phyloP scores from a whole-genome alignment of 176 grass and related monocot species.

The Rhynchospora tenuis region DNA sequence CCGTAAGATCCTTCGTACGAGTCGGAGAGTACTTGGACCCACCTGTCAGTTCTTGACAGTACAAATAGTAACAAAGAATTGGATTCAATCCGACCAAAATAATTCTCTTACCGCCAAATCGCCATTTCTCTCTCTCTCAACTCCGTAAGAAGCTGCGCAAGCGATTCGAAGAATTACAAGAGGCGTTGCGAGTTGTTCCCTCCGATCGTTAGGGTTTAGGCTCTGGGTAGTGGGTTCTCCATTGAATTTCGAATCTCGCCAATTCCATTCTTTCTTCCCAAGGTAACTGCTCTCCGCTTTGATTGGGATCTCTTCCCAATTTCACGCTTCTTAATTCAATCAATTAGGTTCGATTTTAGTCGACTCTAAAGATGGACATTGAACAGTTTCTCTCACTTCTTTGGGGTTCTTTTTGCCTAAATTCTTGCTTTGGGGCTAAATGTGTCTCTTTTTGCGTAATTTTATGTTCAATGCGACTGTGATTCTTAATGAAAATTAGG shows the following conservation, averaged over 20 bases:
- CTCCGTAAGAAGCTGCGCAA: background rate
- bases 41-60: no score
- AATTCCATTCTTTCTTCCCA: background rate
- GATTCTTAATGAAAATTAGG: background rate
- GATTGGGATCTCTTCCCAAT: background rate
- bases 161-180: background rate
- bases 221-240: no score
- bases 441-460: background rate
- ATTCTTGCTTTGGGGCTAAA: background rate
- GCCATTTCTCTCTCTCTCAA: background rate
- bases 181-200: background rate
- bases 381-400: background rate
- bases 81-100: no score
- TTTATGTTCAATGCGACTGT: background rate
- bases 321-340: background rate
- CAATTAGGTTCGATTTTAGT: background rate
- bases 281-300: slow-evolving; percentile 8
- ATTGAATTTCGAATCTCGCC: background rate
- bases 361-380: background rate
- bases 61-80: no score
- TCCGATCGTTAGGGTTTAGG: background rate
- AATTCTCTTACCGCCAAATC: background rate
- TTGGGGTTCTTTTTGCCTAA: background rate
- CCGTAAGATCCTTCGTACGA: no score
- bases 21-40: no score